These are phyloP conservation scores for Ascochyta fabae DNA, from an alignment of 2,329 filamentous ascomycete species.

Conservation along the genomic window DNA sequence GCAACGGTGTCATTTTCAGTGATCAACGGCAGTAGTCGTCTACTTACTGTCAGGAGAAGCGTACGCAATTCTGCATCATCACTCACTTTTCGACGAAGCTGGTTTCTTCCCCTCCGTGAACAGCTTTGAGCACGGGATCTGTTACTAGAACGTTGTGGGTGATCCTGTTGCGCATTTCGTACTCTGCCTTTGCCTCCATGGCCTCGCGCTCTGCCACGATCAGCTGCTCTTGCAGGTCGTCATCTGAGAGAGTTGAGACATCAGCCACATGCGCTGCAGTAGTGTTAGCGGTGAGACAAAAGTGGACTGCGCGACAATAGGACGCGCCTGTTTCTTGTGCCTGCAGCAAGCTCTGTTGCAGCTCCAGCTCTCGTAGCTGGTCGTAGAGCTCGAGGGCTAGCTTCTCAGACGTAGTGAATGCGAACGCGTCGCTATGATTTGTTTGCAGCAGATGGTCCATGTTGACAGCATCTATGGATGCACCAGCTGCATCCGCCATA, in stretches of 20 bases:
- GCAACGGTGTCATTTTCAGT: slow-evolving; percentile 72
- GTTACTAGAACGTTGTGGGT: slow-evolving; percentile 72
- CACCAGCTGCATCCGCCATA: slow-evolving; percentile 29
- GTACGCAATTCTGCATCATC: background rate
- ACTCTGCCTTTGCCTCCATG: slow-evolving; percentile 72
- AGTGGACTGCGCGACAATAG: background rate
- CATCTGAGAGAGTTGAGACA: slow-evolving; percentile 52
- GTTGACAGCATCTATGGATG: slow-evolving; percentile 23
- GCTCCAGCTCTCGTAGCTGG: slow-evolving; percentile 70
- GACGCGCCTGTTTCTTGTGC: slow-evolving; percentile 46
- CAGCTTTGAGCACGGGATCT: slow-evolving; percentile 77
- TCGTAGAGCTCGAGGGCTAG: slow-evolving; percentile 74
- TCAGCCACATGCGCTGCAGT: slow-evolving; percentile 35
- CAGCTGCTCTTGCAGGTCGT: slow-evolving; percentile 61
- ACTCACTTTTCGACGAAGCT: slow-evolving; percentile 72
- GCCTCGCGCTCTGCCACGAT: slow-evolving; percentile 67
- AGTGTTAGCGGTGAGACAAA: slow-evolving; percentile 22
- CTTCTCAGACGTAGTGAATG: slow-evolving; percentile 70
- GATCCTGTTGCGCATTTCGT: slow-evolving; percentile 72
- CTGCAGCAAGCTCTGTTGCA: slow-evolving; percentile 73
- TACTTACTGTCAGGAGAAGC: slow-evolving; percentile 42
- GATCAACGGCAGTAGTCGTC: slow-evolving; percentile 71
- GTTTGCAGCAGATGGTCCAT: slow-evolving; percentile 52
- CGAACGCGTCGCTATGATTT: slow-evolving; percentile 56
- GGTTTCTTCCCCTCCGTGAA: slow-evolving; percentile 71